Percentiles rank a stretch among this genome's conserved stretches.
Evolutionary conservation across 176 grass and related monocot species (phyloP).

Genomic region (Urochloa ruziziensis): DNA sequence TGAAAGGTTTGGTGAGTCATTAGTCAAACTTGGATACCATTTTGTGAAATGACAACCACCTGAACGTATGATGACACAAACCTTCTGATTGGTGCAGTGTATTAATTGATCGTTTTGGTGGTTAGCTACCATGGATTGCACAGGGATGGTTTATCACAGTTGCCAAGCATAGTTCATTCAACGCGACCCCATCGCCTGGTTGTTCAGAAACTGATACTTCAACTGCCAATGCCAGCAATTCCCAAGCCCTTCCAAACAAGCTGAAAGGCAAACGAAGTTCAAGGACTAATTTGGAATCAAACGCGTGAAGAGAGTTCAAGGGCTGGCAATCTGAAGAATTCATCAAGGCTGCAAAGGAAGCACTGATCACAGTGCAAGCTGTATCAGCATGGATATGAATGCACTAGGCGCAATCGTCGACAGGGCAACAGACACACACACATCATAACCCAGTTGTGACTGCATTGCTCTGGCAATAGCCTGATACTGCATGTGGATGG

Average conservation of each 20-base stretch:
- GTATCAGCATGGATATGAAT: conserved; percentile 17
- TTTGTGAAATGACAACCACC: conserved; percentile 30
- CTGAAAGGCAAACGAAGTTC: neutral
- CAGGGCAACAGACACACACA: neutral
- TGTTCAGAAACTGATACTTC: conserved; percentile 46
- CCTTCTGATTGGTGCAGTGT: neutral
- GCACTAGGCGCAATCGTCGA: neutral
- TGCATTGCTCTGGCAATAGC: neutral
- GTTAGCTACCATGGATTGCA: conserved; percentile 26
- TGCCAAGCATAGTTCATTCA: neutral
- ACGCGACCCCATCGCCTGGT: conserved; percentile 41
- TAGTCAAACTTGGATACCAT: conserved; percentile 22
- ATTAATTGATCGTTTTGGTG: conserved; percentile 30
- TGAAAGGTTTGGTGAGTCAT: neutral
- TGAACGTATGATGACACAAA: conserved; percentile 6
- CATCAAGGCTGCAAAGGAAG: neutral
- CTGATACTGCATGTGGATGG: neutral
- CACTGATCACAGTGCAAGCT: neutral
- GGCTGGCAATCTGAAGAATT: neutral
- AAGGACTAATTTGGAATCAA: conserved; percentile 5
- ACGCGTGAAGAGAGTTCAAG: neutral
- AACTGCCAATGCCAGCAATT: conserved; percentile 30
- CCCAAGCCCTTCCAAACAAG: conserved; percentile 3
- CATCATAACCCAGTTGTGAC: neutral
- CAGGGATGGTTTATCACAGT: neutral